These are phyloP conservation scores for Cupressus sempervirens DNA, from an alignment of 75 land plant genomes.

Conservation along the genomic window DNA sequence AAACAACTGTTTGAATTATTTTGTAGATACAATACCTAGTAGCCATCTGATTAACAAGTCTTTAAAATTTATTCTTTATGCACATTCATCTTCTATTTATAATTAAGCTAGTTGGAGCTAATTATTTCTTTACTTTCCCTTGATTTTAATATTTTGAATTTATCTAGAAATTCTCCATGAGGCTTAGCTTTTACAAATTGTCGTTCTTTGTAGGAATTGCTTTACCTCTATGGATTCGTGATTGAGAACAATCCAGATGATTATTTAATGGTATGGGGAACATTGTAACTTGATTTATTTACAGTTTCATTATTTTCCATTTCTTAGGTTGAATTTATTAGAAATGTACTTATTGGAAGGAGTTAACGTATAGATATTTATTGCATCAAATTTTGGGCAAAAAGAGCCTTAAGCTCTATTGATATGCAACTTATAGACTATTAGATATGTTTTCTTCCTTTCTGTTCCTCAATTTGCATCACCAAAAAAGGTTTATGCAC, in stretches of 20 bases:
- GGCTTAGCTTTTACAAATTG: background rate
- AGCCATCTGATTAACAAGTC: background rate
- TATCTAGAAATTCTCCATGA: background rate
- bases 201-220: conserved; percentile 71
- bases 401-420: background rate
- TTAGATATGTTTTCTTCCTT: background rate
- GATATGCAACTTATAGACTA: background rate
- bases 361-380: background rate
- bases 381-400: background rate
- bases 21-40: background rate
- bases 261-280: conserved; percentile 73
- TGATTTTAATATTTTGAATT: conserved; percentile 1
- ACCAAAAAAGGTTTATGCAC: background rate
- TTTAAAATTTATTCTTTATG: background rate
- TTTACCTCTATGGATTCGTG: conserved; percentile 92
- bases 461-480: conserved; percentile 3
- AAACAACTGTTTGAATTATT: background rate
- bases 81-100: background rate
- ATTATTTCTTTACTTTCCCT: background rate
- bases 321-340: background rate
- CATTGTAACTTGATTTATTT: background rate
- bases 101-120: background rate
- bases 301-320: background rate
- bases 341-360: background rate
- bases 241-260: conserved; percentile 87